Percentiles rank a stretch among this genome's conserved stretches.
Evolutionary conservation across 1,284 basidiomycete genomes (phyloP).

Genomic region (Phellopilus nigrolimitatus): DNA sequence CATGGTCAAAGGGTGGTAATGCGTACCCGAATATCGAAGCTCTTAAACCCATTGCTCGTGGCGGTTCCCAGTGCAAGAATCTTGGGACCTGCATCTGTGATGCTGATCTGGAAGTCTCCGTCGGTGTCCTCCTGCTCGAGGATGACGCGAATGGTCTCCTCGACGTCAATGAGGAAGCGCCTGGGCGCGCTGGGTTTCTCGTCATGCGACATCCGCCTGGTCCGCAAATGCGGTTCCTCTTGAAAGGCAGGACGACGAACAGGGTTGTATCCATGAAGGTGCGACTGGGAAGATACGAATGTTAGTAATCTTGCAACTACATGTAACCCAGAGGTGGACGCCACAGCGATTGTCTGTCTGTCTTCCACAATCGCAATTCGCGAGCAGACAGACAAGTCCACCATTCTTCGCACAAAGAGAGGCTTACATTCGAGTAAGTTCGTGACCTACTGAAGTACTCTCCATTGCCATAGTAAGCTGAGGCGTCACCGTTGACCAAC

Average conservation of each 20-base stretch:
- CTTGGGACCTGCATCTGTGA: constrained; percentile 96
- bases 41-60: constrained; percentile 96
- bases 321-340: no score
- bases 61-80: constrained; percentile 94
- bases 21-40: constrained; percentile 88
- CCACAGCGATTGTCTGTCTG: no score
- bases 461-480: constrained; percentile 77
- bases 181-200: constrained; percentile 73
- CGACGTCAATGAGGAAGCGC: constrained; percentile 96
- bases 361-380: background rate
- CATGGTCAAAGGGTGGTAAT: background rate
- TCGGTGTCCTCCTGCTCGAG: constrained; percentile 99
- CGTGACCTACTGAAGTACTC: constrained; percentile 74
- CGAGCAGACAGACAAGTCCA: constrained; percentile 20
- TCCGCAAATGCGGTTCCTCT: constrained; percentile 66
- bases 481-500: constrained; percentile 62
- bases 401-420: constrained; percentile 3
- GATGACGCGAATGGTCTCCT: constrained; percentile 94
- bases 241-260: constrained; percentile 57
- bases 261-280: constrained; percentile 58
- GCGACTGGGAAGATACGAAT: constrained; percentile 39
- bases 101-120: constrained; percentile 93
- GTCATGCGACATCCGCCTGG: constrained; percentile 81
- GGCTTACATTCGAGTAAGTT: constrained; percentile 77
- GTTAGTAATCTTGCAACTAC: constrained; percentile 5